Evolutionary conservation across 345 rosid species (phyloP).

Genomic region (Noccaea bulbosa): DNA sequence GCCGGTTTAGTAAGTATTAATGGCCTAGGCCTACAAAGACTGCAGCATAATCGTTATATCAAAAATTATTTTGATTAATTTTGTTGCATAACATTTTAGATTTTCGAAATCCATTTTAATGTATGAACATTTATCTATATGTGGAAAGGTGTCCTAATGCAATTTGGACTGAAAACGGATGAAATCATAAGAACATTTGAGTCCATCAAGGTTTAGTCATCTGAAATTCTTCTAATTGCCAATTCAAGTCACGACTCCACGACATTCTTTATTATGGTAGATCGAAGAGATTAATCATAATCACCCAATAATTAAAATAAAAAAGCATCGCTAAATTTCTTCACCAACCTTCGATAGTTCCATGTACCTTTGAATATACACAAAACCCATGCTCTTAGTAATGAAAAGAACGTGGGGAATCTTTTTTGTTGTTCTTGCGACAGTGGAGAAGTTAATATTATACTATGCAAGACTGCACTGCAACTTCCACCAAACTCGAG

Average conservation of each 20-base stretch:
- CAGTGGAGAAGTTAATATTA: conserved; percentile 16
- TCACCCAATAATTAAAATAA: neutral
- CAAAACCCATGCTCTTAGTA: conserved; percentile 27
- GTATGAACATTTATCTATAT: neutral
- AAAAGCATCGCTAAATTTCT: neutral
- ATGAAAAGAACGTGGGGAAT: conserved; percentile 20
- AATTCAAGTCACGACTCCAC: neutral
- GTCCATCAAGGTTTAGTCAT: no score
- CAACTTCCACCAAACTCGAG: conserved; percentile 39
- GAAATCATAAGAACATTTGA: no score
- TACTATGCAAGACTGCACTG: conserved; percentile 17
- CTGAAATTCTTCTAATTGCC: neutral
- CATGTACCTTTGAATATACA: conserved; percentile 18
- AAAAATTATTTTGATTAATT: neutral
- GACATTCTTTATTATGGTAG: neutral
- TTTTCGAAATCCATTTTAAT: neutral
- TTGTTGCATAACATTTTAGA: neutral
- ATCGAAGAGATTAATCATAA: neutral
- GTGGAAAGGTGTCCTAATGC: neutral
- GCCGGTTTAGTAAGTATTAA: conserved; percentile 5
- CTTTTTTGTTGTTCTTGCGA: neutral
- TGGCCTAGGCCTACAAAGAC: neutral
- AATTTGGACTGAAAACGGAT: neutral
- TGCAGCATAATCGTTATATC: neutral
- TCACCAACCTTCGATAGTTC: neutral